Conservation (phyloP, 345 rosid genomes). For the Cardamine resedifolia region DNA sequence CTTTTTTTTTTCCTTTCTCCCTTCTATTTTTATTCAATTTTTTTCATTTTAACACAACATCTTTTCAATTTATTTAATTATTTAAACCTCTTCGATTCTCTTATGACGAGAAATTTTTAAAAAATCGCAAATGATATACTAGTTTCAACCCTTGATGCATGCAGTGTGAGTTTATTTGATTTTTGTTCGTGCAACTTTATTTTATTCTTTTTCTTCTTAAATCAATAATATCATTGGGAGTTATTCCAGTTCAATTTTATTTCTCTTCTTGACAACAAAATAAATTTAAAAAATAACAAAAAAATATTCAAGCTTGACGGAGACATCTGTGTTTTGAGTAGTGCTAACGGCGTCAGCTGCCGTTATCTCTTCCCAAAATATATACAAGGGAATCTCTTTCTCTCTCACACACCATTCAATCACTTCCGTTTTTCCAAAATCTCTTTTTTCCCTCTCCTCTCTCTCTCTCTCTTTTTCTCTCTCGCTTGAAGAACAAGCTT, state of each 20-base stretch:
- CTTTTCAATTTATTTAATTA: neutral
- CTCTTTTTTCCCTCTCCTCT: conserved; percentile 17
- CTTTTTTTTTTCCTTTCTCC: neutral
- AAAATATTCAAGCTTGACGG: neutral
- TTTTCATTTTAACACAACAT: neutral
- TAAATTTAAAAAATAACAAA: neutral
- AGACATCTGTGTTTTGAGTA: neutral
- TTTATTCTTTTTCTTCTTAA: no score
- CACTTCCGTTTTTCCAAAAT: conserved; percentile 25
- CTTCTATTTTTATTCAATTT: neutral
- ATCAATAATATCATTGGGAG: neutral
- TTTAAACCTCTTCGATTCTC: no score
- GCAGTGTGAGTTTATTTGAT: neutral
- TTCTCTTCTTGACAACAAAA: neutral
- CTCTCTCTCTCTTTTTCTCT: neutral
- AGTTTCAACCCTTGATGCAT: neutral
- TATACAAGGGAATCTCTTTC: conserved; percentile 30
- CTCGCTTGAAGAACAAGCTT: conserved; percentile 37
- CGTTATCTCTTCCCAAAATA: conserved; percentile 39
- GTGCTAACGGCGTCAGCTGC: conserved; percentile 34
- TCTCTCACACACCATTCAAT: conserved; percentile 15
- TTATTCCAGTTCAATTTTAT: neutral
- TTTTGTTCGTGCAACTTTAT: no score
- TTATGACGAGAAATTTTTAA: no score
- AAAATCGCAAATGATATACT: neutral